Evolutionary conservation across 2,329 filamentous ascomycete genomes (phyloP).

Genomic region (Exophiala lecanii-corni): DNA sequence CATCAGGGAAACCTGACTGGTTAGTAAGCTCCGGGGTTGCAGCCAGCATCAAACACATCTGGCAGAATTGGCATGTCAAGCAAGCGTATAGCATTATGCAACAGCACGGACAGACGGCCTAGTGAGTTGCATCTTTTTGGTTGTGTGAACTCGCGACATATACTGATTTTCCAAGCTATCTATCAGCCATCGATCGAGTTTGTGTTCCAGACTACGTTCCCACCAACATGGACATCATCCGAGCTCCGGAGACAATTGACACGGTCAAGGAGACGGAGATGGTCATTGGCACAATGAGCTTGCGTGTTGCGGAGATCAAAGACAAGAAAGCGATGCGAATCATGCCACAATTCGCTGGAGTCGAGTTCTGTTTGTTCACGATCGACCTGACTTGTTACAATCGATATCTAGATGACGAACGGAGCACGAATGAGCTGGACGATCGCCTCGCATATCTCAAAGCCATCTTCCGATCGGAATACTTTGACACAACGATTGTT

Average conservation of each 20-base stretch:
- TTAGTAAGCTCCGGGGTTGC: conserved; percentile 3
- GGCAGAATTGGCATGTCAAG: conserved; percentile 16
- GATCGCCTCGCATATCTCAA: conserved; percentile 13
- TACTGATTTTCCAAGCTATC: conserved; percentile 7
- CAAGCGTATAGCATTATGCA: conserved; percentile 15
- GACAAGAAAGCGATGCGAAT: conserved; percentile 11
- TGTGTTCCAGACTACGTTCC: conserved; percentile 15
- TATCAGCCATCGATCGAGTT: conserved; percentile 16
- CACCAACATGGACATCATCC: conserved; percentile 18
- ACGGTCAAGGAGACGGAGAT: conserved; percentile 20
- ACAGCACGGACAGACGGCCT: conserved; percentile 14
- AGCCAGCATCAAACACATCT: conserved; percentile 9
- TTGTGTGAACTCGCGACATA: neutral
- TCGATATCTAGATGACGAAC: conserved; percentile 8
- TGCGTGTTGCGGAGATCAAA: conserved; percentile 14
- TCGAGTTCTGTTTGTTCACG: conserved; percentile 17
- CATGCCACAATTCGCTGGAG: conserved; percentile 17
- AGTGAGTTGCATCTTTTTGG: conserved; percentile 5
- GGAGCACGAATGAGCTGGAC: conserved; percentile 10
- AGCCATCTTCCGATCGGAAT: conserved; percentile 5
- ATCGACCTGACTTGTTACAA: conserved; percentile 21
- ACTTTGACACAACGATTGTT: conserved; percentile 11
- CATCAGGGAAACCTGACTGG: conserved; percentile 12
- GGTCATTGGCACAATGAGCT: conserved; percentile 5
- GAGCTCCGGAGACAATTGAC: conserved; percentile 12